Evolutionary conservation across 495 filamentous ascomycete species (phyloP).

Genomic region (Lasiosphaeria hispida): DNA sequence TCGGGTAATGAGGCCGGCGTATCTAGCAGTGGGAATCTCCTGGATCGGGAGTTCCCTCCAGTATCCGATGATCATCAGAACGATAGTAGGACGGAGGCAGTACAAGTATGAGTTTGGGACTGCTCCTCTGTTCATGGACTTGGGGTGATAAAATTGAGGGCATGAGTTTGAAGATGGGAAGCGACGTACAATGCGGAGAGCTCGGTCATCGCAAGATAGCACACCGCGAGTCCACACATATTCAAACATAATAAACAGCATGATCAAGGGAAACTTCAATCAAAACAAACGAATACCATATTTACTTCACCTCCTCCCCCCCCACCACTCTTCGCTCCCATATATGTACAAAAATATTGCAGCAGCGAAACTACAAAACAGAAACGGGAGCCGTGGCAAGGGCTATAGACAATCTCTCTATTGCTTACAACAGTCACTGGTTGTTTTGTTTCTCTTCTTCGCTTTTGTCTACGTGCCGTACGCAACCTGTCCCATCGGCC

Average conservation of each 20-base stretch:
- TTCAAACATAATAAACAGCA: no score
- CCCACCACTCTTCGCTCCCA: constrained; percentile 1
- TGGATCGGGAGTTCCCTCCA: constrained; percentile 30
- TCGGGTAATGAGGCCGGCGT: neutral
- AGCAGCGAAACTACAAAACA: neutral
- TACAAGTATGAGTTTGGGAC: neutral
- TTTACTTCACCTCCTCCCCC: constrained; percentile 4
- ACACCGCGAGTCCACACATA: no score
- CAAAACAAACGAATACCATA: constrained; percentile 1
- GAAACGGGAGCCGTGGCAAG: constrained; percentile 7
- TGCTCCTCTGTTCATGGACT: no score
- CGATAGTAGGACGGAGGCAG: neutral
- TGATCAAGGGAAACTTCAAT: neutral
- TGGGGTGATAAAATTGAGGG: no score
- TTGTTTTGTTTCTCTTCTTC: constrained; percentile 9
- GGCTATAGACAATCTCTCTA: constrained; percentile 18
- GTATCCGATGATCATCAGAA: constrained; percentile 5
- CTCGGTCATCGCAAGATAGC: no score
- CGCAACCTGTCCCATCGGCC: constrained; percentile 50
- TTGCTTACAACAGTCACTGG: constrained; percentile 2
- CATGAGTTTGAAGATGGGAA: no score
- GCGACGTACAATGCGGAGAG: no score
- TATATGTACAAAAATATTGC: constrained; percentile 12
- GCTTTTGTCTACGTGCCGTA: constrained; percentile 41
- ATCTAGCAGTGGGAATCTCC: constrained; percentile 9